phyloP scores from a whole-genome alignment of 306 rosid species.

The Ormosia emarginata region DNA sequence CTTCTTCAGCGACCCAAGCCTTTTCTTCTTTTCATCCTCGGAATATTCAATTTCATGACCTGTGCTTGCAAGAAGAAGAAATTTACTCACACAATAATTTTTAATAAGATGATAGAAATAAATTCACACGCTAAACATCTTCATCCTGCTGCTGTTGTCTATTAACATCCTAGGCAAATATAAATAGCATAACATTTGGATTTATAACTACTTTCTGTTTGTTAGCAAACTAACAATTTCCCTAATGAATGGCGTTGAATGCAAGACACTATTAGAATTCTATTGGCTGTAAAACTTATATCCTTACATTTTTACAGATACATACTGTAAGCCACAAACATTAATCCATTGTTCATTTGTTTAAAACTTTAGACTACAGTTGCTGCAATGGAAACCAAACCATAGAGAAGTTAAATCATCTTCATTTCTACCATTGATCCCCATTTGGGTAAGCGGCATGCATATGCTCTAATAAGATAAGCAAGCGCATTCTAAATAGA shows the following conservation, averaged over 20 bases:
- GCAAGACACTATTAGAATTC: not conserved
- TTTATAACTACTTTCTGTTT: not conserved
- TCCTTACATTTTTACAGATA: not conserved
- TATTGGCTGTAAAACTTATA: not conserved
- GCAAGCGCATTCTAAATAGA: not conserved
- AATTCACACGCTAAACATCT: not conserved
- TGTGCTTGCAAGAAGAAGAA: constrained; percentile 5
- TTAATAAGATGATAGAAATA: not conserved
- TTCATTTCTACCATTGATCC: not conserved
- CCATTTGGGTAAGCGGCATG: not conserved
- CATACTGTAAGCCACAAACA: not conserved
- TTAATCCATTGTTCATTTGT: not conserved
- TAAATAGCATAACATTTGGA: not conserved
- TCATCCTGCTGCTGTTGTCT: not conserved
- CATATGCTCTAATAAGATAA: not conserved
- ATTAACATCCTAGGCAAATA: not conserved
- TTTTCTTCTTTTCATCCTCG: constrained; percentile 82
- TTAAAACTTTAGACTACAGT: not conserved
- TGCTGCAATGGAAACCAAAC: not conserved
- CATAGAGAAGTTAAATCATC: not conserved
- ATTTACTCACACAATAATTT: not conserved
- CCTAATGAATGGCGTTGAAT: not conserved
- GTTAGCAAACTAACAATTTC: not conserved
- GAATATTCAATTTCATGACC: constrained; percentile 49
- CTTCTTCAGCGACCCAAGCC: constrained; percentile 68